phyloP scores from a whole-genome alignment of 352 stramenopile genomes.

The Phytopythium cucurbitacearum region DNA sequence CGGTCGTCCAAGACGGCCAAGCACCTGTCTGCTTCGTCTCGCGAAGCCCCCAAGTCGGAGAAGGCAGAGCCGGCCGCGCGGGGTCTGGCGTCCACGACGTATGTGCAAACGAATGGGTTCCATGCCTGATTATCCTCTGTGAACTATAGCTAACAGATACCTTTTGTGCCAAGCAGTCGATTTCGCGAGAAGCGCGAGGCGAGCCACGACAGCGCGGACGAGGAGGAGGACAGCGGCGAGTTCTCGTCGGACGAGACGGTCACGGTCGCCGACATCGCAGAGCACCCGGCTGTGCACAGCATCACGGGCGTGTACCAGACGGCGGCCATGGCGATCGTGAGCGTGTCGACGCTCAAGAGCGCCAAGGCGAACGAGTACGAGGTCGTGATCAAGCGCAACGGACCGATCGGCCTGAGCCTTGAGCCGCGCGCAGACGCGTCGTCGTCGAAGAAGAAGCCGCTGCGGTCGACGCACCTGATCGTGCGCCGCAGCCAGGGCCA shows the following conservation, averaged over 20 bases:
- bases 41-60: slow-evolving; percentile 53
- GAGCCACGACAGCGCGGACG: slow-evolving; percentile 33
- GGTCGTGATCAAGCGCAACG: slow-evolving; percentile 54
- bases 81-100: slow-evolving; percentile 61
- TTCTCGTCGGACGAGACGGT: slow-evolving; percentile 68
- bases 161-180: slow-evolving; percentile 18
- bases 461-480: slow-evolving; percentile 65
- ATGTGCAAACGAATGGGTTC: slow-evolving; percentile 15
- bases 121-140: not conserved
- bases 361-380: slow-evolving; percentile 83
- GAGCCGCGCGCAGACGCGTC: slow-evolving; percentile 32
- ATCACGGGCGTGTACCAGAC: slow-evolving; percentile 84
- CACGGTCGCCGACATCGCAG: slow-evolving; percentile 55
- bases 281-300: slow-evolving; percentile 68
- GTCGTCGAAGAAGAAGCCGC: slow-evolving; percentile 23
- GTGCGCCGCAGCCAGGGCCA: slow-evolving; percentile 71
- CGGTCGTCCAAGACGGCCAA: slow-evolving; percentile 43
- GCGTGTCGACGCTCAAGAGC: slow-evolving; percentile 67
- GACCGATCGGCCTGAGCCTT: slow-evolving; percentile 56
- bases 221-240: slow-evolving; percentile 37
- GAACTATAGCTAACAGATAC: slow-evolving; percentile 1
- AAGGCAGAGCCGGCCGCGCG: slow-evolving; percentile 35
- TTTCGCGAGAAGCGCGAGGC: slow-evolving; percentile 33
- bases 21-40: slow-evolving; percentile 55
- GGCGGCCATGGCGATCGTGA: slow-evolving; percentile 72